Evolutionary conservation across 2,329 filamentous ascomycete species (phyloP).

Genomic region (Hymenoscyphus fraxineus): DNA sequence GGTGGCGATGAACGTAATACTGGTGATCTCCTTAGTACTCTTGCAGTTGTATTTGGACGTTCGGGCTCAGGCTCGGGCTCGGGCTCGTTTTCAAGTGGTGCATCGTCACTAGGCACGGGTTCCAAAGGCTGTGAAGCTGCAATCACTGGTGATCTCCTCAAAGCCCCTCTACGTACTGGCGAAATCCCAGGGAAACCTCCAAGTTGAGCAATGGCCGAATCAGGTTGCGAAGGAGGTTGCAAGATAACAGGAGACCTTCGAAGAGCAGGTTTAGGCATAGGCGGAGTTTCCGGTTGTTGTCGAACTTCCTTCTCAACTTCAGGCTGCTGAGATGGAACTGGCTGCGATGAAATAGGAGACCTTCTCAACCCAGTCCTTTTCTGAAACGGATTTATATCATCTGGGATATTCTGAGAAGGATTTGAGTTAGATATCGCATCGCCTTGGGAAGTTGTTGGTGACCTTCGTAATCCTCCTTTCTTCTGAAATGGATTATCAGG

Average conservation of each 20-base stretch:
- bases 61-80: neutral
- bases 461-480: constrained; percentile 27
- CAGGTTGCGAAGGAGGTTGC: neutral
- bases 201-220: constrained; percentile 1
- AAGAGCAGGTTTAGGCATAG: neutral
- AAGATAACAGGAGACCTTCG: neutral
- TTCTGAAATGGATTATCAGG: constrained; percentile 30
- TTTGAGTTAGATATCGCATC: neutral
- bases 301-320: constrained; percentile 1
- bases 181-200: neutral
- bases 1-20: neutral
- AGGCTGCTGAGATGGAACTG: neutral
- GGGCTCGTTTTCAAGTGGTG: neutral
- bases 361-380: constrained; percentile 15
- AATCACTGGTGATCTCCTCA: constrained; percentile 13
- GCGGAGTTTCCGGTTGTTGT: neutral
- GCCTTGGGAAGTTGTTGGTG: constrained; percentile 18
- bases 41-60: neutral
- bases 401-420: constrained; percentile 11
- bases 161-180: constrained; percentile 10
- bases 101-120: neutral
- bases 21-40: neutral
- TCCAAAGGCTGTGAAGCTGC: neutral
- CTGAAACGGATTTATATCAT: constrained; percentile 14
- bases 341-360: constrained; percentile 13